Base-by-base conservation (phyloP, 169 alveolate genomes). In the Babesia sp. region DNA sequence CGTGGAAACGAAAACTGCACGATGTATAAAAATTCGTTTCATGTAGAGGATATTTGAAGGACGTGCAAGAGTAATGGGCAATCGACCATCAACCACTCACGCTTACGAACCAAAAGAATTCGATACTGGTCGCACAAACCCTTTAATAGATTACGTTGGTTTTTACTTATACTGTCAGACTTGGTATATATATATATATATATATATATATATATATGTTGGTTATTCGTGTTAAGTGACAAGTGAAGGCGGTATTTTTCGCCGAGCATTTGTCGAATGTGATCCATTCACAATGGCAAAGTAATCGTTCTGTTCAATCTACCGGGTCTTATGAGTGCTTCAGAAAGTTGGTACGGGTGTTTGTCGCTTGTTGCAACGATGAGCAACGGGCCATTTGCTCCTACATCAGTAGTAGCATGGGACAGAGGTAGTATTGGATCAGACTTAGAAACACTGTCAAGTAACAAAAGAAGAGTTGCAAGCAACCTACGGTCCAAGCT, bases 1-100 rank as follows among this genome's bases (percentile, higher is more conserved):
- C 84, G 63, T 87, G 93, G 93, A 83, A 71, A 60, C 41, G 74
- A 16, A 64, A 64, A 50, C 46, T 64, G 1, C 74, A 64, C 39
- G 48, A 24, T 22, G 50, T 29, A 2, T 64, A 33, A 58, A 58
- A 0, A 31, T 20, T 24, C 28, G 50, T 11, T 12, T 41, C 11
- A 41, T 16, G 50, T 41, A 16, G 22, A 41, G 22, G 11, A 41
- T 41, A 41, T 41, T 12, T 41, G 50, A 11, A 12, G 16, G 16
- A 41, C 50, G 16, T 41, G 22, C 22, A 11, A 41, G 11, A 12
- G 16, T 41, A 16, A 12, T 12, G 22, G 16, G 50, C 22, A 11
- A 41, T 41, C 11, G 50, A 12, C 50, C 50, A 16, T 41, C 16
- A 41, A 41, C 50, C 50, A n/a, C n/a, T n/a, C n/a, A n/a, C n/a